phyloP scores from a whole-genome alignment of 2,329 filamentous ascomycete species.

The Capronia americana region DNA sequence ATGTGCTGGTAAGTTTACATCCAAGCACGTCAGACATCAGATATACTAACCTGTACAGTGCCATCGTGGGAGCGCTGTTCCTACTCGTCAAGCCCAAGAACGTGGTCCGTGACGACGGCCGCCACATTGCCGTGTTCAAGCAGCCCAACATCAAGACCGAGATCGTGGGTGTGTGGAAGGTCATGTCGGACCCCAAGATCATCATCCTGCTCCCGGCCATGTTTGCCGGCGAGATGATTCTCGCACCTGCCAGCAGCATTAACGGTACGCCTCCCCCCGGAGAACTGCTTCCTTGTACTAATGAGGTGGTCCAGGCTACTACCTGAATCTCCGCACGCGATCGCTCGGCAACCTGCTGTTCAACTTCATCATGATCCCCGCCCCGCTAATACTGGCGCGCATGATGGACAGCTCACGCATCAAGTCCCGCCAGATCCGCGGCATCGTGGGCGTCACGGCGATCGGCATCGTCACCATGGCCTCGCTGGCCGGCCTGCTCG shows the following conservation, averaged over 20 bases:
- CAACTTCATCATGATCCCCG: slow-evolving; percentile 27
- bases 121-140: slow-evolving; percentile 36
- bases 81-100: slow-evolving; percentile 26
- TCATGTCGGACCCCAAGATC: slow-evolving; percentile 24
- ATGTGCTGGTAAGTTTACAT: too few species aligned
- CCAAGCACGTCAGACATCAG: too few species aligned
- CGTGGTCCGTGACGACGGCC: slow-evolving; percentile 36
- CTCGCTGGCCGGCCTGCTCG: slow-evolving; percentile 9
- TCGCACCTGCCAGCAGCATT: slow-evolving; percentile 15
- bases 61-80: slow-evolving; percentile 25
- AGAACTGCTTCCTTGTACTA: background rate
- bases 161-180: slow-evolving; percentile 1
- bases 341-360: slow-evolving; percentile 31
- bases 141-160: slow-evolving; percentile 2
- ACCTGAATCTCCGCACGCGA: slow-evolving; percentile 33
- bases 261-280: slow-evolving; percentile 13
- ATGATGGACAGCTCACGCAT: slow-evolving; percentile 41
- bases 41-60: background rate
- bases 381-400: slow-evolving; percentile 29
- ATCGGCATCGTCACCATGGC: slow-evolving; percentile 19
- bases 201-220: slow-evolving; percentile 25
- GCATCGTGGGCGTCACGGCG: slow-evolving; percentile 18
- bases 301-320: slow-evolving; percentile 16
- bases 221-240: slow-evolving; percentile 29
- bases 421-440: slow-evolving; percentile 13